phyloP scores from a whole-genome alignment of 2,329 filamentous ascomycete species.

The Neonectria faginata region DNA sequence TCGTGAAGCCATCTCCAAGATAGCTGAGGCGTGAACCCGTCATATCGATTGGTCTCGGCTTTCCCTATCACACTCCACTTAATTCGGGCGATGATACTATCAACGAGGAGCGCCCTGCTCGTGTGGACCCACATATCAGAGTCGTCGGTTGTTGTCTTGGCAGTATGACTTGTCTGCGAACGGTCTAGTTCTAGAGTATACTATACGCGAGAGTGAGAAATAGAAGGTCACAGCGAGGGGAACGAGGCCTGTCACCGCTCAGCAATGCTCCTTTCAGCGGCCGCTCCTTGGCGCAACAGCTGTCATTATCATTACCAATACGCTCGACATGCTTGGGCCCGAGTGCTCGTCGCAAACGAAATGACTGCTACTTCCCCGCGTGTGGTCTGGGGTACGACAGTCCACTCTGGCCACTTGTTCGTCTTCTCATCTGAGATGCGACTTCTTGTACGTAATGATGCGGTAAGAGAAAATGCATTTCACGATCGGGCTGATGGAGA shows the following conservation, averaged over 20 bases:
- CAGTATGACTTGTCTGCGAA: neutral
- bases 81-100: neutral
- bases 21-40: neutral
- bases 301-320: neutral
- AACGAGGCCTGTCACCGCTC: neutral
- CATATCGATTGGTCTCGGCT: neutral
- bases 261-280: neutral
- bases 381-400: neutral
- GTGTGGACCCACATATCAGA: conserved; percentile 2
- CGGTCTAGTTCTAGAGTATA: neutral
- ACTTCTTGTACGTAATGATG: neutral
- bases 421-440: neutral
- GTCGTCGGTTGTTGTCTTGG: neutral
- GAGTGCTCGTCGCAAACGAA: neutral
- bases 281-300: neutral
- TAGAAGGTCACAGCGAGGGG: neutral
- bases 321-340: neutral
- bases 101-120: neutral
- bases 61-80: neutral
- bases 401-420: neutral
- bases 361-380: neutral
- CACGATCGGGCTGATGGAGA: no score
- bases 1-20: neutral
- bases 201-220: neutral
- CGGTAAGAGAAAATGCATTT: no score